Base-by-base conservation (phyloP, 2,329 filamentous ascomycete species). In the Talaromyces rugulosus region DNA sequence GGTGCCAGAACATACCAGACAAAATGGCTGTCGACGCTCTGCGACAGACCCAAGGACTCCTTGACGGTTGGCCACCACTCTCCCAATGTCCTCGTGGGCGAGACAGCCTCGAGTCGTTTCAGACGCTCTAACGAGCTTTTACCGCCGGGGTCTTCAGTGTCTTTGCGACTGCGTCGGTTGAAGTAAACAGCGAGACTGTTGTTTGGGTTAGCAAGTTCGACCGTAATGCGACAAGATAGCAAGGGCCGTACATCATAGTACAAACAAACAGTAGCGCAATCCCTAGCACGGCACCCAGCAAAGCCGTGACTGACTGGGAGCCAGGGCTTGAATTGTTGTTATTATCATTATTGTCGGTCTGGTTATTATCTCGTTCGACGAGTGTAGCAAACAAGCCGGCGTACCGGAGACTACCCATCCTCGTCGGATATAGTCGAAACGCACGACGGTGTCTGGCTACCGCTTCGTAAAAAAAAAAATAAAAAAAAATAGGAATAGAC, bases 21-120 rank as follows among this genome's bases (percentile, higher is more conserved):
- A 66, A 76, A 76, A 56, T 76, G 71, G 18, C 68, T 69, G 56
- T 74, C 74, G 1, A 70, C 68, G 27, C 66, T 71, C 50, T 76
- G 74, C 3, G 73, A 69, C 11, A 73, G 70, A 14, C 69, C 65
- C 30, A 74, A 64, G 28, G 71, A 71, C 8, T 70, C 68, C 56
- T 75, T 75, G 1, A 71, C 69, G 23, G 63, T 70, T 14, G 70
- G 65, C 72, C 74, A 76, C 74, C 74, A 77, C 55, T 76, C 68
- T 53, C 75, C 74, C 16, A 77, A 66, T 5, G 69, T 75, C 14
- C 74, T 70, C 14, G 67, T 72, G 5, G 74, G 74, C 47, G 72
- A 74, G 5, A 75, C 72, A 16, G 69, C 70, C 51, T 77, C 74
- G 16, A 77, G 64, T 61, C 69, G 74, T 58, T 70, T 71, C 62